Evolutionary conservation across 2,329 filamentous ascomycete species (phyloP).

Genomic region (Cladosporium halotolerans): DNA sequence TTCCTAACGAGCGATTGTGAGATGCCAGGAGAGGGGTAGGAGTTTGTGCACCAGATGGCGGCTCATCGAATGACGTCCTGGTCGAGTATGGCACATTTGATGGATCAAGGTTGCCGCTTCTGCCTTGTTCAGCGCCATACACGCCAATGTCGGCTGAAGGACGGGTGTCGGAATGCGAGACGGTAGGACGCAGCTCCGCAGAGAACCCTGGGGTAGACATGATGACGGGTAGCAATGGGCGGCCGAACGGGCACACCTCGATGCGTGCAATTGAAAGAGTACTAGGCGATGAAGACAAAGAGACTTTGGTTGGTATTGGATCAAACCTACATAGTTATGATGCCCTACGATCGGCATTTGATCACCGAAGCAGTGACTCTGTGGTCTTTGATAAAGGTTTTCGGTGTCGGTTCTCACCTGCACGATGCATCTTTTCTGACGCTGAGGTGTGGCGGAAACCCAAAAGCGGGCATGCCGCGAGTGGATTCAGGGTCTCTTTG

Average conservation of each 20-base stretch:
- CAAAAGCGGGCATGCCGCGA: neutral
- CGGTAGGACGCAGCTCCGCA: neutral
- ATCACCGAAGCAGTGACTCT: neutral
- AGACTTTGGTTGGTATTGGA: neutral
- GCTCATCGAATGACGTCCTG: slow-evolving; percentile 4
- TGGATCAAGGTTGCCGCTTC: neutral
- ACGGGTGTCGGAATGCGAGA: neutral
- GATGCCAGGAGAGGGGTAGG: slow-evolving; percentile 4
- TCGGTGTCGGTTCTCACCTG: neutral
- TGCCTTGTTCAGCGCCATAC: neutral
- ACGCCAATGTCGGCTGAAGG: slow-evolving; percentile 4
- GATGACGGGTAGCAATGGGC: neutral
- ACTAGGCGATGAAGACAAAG: no score
- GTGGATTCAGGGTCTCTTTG: neutral
- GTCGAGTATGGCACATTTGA: slow-evolving; percentile 1
- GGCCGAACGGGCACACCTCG: no score
- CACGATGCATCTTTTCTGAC: neutral
- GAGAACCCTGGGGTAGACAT: neutral
- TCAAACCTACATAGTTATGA: neutral
- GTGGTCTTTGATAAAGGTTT: neutral
- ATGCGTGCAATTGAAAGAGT: no score
- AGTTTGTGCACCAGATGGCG: slow-evolving; percentile 9
- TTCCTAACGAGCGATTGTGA: neutral
- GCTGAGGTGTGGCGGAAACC: neutral
- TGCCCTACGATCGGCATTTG: neutral